phyloP scores from a whole-genome alignment of 164 flowering plant species.

The grape (Vitis vinifera) region DNA sequence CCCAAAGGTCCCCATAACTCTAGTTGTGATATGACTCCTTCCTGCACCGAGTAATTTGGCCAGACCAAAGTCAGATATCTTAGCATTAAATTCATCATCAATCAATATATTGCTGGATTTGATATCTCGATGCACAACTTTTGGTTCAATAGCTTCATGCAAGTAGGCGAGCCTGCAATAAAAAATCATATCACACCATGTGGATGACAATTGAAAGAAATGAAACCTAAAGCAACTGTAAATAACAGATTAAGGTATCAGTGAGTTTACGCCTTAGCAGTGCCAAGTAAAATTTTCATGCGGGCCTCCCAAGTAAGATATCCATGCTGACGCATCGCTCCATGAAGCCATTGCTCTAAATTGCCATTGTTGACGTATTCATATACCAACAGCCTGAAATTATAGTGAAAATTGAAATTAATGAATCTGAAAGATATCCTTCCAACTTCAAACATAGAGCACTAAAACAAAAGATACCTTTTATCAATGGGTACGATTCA shows the following conservation, averaged over 20 bases:
- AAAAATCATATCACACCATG: neutral
- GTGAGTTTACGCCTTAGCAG: slow-evolving; percentile 27
- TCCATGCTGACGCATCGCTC: slow-evolving; percentile 26
- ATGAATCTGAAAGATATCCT: too few relatives aligned
- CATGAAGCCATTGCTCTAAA: slow-evolving; percentile 31
- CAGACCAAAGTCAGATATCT: slow-evolving; percentile 7
- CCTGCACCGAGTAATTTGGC: slow-evolving; percentile 7
- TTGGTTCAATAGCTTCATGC: slow-evolving; percentile 9
- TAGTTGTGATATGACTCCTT: slow-evolving; percentile 1
- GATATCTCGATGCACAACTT: slow-evolving; percentile 9
- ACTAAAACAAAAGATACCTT: too few relatives aligned
- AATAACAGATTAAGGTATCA: neutral
- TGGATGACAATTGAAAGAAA: too few relatives aligned
- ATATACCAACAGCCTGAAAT: slow-evolving; percentile 23
- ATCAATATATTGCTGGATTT: slow-evolving; percentile 7
- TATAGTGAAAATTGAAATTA: neutral
- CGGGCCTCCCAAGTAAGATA: slow-evolving; percentile 30
- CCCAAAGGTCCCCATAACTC: slow-evolving; percentile 11
- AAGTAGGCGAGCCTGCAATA: slow-evolving; percentile 4
- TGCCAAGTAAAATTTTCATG: slow-evolving; percentile 28
- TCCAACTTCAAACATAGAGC: too few relatives aligned
- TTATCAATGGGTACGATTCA: too few relatives aligned
- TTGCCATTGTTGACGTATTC: slow-evolving; percentile 28
- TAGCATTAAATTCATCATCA: slow-evolving; percentile 4
- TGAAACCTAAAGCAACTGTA: too few relatives aligned